A percentile compares a stretch with the other conserved stretches of the same genome.
These are phyloP conservation scores for Inga laurina DNA, from an alignment of 306 rosid species.

Conservation along the genomic window DNA sequence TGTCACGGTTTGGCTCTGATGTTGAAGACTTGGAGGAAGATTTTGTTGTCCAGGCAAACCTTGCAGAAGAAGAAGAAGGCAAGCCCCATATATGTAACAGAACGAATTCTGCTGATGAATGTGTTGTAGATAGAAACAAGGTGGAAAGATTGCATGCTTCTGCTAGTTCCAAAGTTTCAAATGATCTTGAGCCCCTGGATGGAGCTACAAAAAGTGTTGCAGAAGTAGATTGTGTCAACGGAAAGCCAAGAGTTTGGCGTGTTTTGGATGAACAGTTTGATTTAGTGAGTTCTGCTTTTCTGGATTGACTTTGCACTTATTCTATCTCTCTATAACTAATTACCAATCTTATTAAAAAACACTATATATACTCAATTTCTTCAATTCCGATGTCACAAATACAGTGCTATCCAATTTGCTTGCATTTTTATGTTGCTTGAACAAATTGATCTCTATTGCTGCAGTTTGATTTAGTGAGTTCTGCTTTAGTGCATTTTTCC, in stretches of 20 bases:
- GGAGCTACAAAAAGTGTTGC: conserved; percentile 15
- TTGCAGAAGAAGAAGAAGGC: conserved; percentile 28
- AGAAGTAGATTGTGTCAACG: conserved; percentile 32
- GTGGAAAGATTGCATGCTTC: conserved; percentile 28
- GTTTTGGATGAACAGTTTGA: conserved; percentile 87
- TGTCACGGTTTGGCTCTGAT: conserved; percentile 80
- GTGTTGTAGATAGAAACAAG: conserved; percentile 24
- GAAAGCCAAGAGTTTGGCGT: conserved; percentile 62
- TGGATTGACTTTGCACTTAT: not conserved
- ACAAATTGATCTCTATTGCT: conserved; percentile 1
- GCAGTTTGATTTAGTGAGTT: too few species aligned
- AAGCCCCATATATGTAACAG: not conserved
- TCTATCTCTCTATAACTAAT: not conserved
- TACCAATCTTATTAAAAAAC: not conserved
- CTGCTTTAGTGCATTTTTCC: not conserved
- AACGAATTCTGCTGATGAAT: conserved; percentile 25
- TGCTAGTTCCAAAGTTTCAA: conserved; percentile 17
- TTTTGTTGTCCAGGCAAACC: conserved; percentile 79
- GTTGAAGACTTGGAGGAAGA: conserved; percentile 93
- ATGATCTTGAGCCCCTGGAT: conserved; percentile 29
- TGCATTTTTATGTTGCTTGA: not conserved
- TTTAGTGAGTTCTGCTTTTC: conserved; percentile 52
- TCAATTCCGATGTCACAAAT: not conserved
- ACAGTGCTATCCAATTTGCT: not conserved
- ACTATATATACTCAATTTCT: not conserved